Evolutionary conservation across 805 yeast species (phyloP).

Genomic region (Candida mattraensis): DNA sequence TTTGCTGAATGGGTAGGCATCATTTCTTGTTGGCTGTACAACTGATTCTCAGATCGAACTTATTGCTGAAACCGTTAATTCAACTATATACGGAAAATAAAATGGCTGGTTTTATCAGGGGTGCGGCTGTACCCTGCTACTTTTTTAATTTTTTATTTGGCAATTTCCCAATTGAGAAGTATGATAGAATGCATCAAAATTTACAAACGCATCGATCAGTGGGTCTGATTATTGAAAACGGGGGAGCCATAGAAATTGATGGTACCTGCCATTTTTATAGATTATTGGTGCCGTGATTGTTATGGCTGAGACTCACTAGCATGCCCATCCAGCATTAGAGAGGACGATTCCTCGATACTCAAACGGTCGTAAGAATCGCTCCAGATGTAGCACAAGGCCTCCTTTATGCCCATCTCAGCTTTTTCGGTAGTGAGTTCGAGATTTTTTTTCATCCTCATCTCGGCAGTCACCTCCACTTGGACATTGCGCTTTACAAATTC

Average conservation of each 20-base stretch:
- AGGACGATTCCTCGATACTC: not conserved
- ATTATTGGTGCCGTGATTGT: too few relatives aligned
- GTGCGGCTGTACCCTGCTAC: slow-evolving; percentile 15
- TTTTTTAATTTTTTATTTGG: slow-evolving; percentile 3
- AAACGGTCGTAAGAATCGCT: slow-evolving; percentile 12
- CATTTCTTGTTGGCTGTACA: too few relatives aligned
- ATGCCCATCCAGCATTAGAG: too few relatives aligned
- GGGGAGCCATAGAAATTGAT: too few relatives aligned
- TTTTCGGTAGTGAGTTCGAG: not conserved
- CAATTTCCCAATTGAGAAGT: slow-evolving; percentile 7
- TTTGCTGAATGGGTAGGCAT: not conserved
- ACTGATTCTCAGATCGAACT: too few relatives aligned
- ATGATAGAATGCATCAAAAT: not conserved
- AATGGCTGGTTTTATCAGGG: slow-evolving; percentile 19
- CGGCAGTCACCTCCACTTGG: slow-evolving; percentile 3
- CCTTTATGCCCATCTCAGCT: not conserved
- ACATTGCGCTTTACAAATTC: slow-evolving; percentile 10
- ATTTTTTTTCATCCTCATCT: not conserved
- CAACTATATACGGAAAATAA: slow-evolving; percentile 1
- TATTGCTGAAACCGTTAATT: too few relatives aligned
- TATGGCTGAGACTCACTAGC: too few relatives aligned
- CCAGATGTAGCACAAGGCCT: slow-evolving; percentile 13
- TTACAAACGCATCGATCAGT: too few relatives aligned
- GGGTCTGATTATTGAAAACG: too few relatives aligned
- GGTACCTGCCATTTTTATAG: too few relatives aligned